Evolutionary conservation across 208 protist species (phyloP), one percentile per base, ranked within the genome.

Genomic region (Leishmania amazonensis): DNA sequence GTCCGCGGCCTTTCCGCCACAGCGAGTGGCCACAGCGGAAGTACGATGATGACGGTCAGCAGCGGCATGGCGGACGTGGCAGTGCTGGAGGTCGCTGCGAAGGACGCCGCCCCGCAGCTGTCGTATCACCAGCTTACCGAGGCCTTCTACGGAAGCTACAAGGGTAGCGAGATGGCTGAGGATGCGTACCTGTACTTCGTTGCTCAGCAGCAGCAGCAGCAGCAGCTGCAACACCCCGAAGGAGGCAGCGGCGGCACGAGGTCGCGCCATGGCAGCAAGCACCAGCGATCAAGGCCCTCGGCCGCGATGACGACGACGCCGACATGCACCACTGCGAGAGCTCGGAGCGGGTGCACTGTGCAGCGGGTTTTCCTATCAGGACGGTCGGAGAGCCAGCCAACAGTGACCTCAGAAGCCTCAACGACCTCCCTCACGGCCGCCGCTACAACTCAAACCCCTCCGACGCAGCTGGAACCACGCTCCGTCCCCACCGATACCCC

Each of bases 141-240:
- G 53, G 90, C 89, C 5, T 94, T 96, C 81, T 94, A 94, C 70
- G 83, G 76, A 0, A 86, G 81, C 78, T 84, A 89, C 77, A 84
- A 87, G 74, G 76, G 85, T n/a, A 84, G 83, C 0, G 75, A 87
- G 72, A 89, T 96, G 87, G 93, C 93, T 24, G 81, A 85, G n/a
- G 90, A 91, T 68, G 89, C 87, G 42, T 96, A 96, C 70, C 72
- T 87, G n/a, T 85, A 91, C 80, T 96, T 93, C 81, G 54, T 93
- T 67, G 51, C 74, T 7, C 81, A 80, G 49, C 76, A 81, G 45
- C 65, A 28, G 65, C 65, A 71, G 17, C 11, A 47, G 65, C 11
- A 70, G 17, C 64, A 70, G 35, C 11, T 15, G 38, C 11, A 70
- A 3, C 64, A 71, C 5, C 65, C 60, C 60, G 8, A 7, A 6